These are phyloP conservation scores for Bruguiera parviflora DNA, from an alignment of 345 rosid genomes.

Conservation along the genomic window DNA sequence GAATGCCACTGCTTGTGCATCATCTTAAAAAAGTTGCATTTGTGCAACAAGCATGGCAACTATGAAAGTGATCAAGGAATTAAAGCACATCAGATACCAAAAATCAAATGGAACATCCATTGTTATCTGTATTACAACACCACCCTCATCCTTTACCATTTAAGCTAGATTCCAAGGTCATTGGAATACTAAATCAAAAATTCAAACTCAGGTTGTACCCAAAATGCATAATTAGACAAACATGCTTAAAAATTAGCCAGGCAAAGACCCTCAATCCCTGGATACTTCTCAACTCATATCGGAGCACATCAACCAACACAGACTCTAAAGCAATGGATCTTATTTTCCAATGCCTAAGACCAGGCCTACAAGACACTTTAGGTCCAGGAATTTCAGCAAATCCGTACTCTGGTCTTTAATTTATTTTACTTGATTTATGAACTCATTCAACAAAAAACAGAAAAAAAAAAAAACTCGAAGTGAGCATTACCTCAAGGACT, in stretches of 20 bases:
- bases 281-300: too few relatives aligned
- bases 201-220: background rate
- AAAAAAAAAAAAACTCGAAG: too few relatives aligned
- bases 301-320: too few relatives aligned
- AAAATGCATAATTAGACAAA: background rate
- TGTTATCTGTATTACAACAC: background rate
- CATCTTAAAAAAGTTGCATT: too few relatives aligned
- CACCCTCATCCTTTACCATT: background rate
- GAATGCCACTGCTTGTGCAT: too few relatives aligned
- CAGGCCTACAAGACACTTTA: too few relatives aligned
- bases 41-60: background rate
- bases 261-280: too few relatives aligned
- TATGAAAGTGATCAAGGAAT: background rate
- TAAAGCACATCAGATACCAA: background rate
- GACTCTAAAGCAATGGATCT: too few relatives aligned
- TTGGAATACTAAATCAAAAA: background rate
- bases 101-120: background rate
- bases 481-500: conserved; percentile 75
- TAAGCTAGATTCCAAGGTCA: background rate
- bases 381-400: too few relatives aligned
- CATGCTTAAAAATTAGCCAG: background rate
- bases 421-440: background rate
- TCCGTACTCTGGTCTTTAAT: too few relatives aligned
- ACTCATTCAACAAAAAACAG: too few relatives aligned
- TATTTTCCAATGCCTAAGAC: too few relatives aligned